Evolutionary conservation across 2,329 filamentous ascomycete species (phyloP), one percentile per base, ranked within the genome.

Genomic region (Stemphylium vesicarium): DNA sequence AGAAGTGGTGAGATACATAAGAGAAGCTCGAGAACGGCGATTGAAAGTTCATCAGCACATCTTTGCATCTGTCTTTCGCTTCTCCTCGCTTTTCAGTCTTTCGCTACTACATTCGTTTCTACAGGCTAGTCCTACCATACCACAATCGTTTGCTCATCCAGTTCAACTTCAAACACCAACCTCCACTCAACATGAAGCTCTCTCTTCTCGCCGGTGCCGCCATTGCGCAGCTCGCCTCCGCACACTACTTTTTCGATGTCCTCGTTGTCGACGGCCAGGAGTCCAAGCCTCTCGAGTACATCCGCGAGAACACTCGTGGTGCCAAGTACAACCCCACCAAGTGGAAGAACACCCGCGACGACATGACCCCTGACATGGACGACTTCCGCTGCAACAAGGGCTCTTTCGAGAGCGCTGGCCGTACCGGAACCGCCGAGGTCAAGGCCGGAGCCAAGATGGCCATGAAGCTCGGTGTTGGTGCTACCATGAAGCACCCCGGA

Each of bases 371-470:
- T 8, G 51, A 60, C n/a, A 38, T 48, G 26, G 35, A 50, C n/a
- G 66, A 68, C 51, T 68, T 72, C 42, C 64, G 65, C 22, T 71
- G 68, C 64, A 68, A 65, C 53, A 59, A 64, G 46, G 67, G 65
- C 20, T 53, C 64, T 6, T 60, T 61, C 33, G n/a, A 47, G 10
- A 58, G 39, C 20, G 64, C 54, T 15, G 40, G 46, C 31, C 32
- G 37, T 16, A 68, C 55, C 4, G 38, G 55, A 4, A 58, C 52
- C 22, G 29, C 46, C 29, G 50, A 59, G 33, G 56, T 61, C 38
- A 63, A 61, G 39, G 60, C 65, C 29, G 63, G 66, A 18, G 39
- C 43, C 22, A 61, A 54, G 43, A 26, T 66, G 16, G 57, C 36
- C 22, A 60, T 64, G 54, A 62, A 57, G 47, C 59, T 70, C 29